Evolutionary conservation across 2,329 filamentous ascomycete genomes (phyloP).

Genomic region (Cercospora sp.): DNA sequence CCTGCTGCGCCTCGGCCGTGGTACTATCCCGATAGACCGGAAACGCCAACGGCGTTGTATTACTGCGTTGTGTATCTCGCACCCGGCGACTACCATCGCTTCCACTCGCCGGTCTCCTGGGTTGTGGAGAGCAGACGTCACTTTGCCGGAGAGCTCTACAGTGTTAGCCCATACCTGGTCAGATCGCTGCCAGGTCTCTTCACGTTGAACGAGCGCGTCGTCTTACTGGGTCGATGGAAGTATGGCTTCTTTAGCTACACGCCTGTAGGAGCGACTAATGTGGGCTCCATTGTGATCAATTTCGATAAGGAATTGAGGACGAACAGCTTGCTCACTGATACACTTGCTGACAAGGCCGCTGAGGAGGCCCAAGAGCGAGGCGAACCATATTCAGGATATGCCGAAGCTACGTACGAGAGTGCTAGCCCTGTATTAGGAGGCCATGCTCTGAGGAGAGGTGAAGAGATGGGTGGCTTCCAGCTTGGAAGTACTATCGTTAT

Average conservation of each 20-base stretch:
- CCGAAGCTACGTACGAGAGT: slow-evolving; percentile 82
- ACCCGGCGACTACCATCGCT: slow-evolving; percentile 96
- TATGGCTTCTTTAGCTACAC: slow-evolving; percentile 98
- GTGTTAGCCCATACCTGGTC: slow-evolving; percentile 91
- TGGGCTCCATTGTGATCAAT: slow-evolving; percentile 94
- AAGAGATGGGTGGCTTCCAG: slow-evolving; percentile 98
- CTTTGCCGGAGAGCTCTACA: slow-evolving; percentile 94
- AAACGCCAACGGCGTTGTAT: slow-evolving; percentile 68
- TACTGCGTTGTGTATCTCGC: slow-evolving; percentile 96
- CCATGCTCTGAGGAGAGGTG: slow-evolving; percentile 78
- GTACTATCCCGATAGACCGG: slow-evolving; percentile 45
- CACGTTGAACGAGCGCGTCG: slow-evolving; percentile 93
- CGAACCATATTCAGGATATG: slow-evolving; percentile 84
- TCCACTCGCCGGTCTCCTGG: slow-evolving; percentile 94
- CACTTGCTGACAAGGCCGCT: slow-evolving; percentile 81
- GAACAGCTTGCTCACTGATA: slow-evolving; percentile 90
- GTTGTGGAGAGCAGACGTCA: slow-evolving; percentile 93
- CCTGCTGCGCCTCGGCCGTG: slow-evolving; percentile 59
- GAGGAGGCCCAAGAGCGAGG: slow-evolving; percentile 73
- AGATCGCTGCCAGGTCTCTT: slow-evolving; percentile 90
- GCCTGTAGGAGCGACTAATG: slow-evolving; percentile 94
- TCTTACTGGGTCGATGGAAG: slow-evolving; percentile 88
- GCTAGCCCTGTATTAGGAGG: slow-evolving; percentile 78
- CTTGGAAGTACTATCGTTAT: slow-evolving; percentile 92
- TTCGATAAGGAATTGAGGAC: slow-evolving; percentile 93